Conservation (phyloP, 768 basidiomycete genomes). For the Dioszegia hungarica region DNA sequence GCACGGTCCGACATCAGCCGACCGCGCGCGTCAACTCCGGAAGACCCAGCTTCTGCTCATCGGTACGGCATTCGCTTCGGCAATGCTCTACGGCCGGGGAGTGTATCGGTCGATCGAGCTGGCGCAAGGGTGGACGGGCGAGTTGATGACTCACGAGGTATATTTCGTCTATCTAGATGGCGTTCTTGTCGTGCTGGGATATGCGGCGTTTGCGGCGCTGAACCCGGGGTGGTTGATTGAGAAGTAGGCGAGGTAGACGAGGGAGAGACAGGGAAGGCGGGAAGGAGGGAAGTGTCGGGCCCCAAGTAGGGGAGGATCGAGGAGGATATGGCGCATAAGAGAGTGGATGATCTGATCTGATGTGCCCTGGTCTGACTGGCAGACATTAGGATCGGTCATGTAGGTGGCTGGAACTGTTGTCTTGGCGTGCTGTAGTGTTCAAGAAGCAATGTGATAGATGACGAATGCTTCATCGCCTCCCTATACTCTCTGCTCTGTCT, state of each 20-base stretch:
- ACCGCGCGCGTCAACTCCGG: slow-evolving; percentile 7
- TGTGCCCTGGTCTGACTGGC: no score
- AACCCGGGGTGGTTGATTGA: slow-evolving; percentile 34
- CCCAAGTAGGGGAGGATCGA: neutral
- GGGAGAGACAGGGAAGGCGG: neutral
- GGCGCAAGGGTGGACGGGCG: slow-evolving; percentile 37
- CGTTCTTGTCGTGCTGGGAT: slow-evolving; percentile 33
- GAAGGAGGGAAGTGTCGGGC: neutral
- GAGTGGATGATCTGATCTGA: no score
- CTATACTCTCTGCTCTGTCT: no score
- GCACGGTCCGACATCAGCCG: neutral
- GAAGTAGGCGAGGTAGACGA: slow-evolving; percentile 9
- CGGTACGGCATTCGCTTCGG: slow-evolving; percentile 29
- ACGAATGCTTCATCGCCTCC: no score
- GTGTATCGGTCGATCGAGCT: slow-evolving; percentile 42
- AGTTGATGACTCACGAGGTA: slow-evolving; percentile 27
- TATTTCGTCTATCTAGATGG: slow-evolving; percentile 17
- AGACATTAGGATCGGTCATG: no score
- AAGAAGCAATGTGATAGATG: no score
- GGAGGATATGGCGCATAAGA: neutral
- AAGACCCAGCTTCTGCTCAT: slow-evolving; percentile 20
- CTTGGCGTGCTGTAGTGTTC: no score
- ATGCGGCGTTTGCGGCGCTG: slow-evolving; percentile 22
- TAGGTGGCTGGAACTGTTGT: no score
- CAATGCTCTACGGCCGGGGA: slow-evolving; percentile 38